Conservation (phyloP, 2,329 filamentous ascomycete genomes). For the Botrytis cinerea region DNA sequence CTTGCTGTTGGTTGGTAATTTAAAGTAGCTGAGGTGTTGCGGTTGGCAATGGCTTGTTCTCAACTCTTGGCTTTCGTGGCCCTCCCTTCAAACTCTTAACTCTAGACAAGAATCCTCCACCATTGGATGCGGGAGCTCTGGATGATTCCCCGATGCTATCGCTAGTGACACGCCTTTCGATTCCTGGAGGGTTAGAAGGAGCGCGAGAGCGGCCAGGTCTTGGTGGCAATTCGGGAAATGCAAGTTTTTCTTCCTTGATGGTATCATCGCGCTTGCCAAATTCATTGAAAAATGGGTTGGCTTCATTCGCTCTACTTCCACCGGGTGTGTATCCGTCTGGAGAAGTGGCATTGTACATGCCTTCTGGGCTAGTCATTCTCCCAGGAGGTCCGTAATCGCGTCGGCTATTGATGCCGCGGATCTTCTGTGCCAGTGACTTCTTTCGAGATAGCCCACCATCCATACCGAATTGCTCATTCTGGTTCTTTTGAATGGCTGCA, state of each 20-base stretch:
- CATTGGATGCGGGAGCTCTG: slow-evolving; percentile 39
- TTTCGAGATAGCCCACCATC: slow-evolving; percentile 78
- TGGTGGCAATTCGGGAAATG: slow-evolving; percentile 42
- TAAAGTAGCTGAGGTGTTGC: slow-evolving; percentile 15
- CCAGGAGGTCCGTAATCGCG: slow-evolving; percentile 61
- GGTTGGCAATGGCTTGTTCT: slow-evolving; percentile 19
- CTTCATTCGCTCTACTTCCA: slow-evolving; percentile 48
- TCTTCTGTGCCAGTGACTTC: slow-evolving; percentile 90
- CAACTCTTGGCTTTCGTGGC: slow-evolving; percentile 50
- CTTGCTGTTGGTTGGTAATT: not conserved
- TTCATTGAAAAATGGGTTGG: slow-evolving; percentile 83
- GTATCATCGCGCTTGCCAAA: slow-evolving; percentile 66
- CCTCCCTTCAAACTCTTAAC: slow-evolving; percentile 82
- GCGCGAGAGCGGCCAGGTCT: slow-evolving; percentile 46
- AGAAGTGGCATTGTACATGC: slow-evolving; percentile 44
- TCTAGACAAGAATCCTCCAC: slow-evolving; percentile 67
- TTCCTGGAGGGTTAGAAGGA: slow-evolving; percentile 58
- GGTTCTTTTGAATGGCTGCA: slow-evolving; percentile 72
- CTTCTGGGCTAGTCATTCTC: slow-evolving; percentile 60
- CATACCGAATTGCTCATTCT: slow-evolving; percentile 58
- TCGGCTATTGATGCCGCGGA: slow-evolving; percentile 78
- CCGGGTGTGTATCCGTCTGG: slow-evolving; percentile 41
- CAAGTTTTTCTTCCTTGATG: slow-evolving; percentile 58
- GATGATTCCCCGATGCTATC: slow-evolving; percentile 50
- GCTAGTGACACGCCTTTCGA: slow-evolving; percentile 67